Evolutionary conservation across 495 filamentous ascomycete species (phyloP).

Genomic region (Aspergillus cristatus): DNA sequence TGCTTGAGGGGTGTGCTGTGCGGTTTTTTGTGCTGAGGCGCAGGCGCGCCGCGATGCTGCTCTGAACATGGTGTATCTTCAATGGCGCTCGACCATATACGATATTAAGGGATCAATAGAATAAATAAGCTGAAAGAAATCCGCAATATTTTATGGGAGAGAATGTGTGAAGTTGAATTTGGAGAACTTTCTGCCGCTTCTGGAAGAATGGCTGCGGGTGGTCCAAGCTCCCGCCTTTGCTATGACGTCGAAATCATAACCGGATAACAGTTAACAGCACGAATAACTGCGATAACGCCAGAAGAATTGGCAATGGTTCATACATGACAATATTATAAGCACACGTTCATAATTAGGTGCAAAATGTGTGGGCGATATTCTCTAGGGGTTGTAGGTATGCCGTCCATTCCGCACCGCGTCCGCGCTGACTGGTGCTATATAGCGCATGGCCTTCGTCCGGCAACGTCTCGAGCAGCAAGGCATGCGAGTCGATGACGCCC

Average conservation of each 20-base stretch:
- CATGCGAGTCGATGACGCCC: conserved; percentile 69
- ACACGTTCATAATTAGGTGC: neutral
- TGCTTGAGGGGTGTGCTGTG: conserved; percentile 12
- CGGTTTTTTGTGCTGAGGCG: conserved; percentile 11
- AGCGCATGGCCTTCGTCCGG: conserved; percentile 57
- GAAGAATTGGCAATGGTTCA: neutral
- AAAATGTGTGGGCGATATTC: conserved; percentile 83
- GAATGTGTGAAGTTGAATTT: too few species aligned
- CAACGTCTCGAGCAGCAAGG: conserved; percentile 60
- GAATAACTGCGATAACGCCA: too few species aligned
- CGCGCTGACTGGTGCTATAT: conserved; percentile 3
- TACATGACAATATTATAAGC: too few species aligned
- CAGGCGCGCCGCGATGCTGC: conserved; percentile 25
- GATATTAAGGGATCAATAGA: too few species aligned
- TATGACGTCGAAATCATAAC: conserved; percentile 20
- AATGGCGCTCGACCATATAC: too few species aligned
- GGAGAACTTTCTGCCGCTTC: too few species aligned
- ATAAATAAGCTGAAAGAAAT: too few species aligned
- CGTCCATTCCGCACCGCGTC: neutral
- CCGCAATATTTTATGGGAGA: too few species aligned
- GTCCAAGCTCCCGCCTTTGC: conserved; percentile 19
- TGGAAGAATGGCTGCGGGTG: neutral
- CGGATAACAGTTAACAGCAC: too few species aligned
- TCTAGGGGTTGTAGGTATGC: conserved; percentile 58
- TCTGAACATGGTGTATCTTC: conserved; percentile 24